phyloP scores from a whole-genome alignment of 306 rosid genomes.

The Quercus mongolica region DNA sequence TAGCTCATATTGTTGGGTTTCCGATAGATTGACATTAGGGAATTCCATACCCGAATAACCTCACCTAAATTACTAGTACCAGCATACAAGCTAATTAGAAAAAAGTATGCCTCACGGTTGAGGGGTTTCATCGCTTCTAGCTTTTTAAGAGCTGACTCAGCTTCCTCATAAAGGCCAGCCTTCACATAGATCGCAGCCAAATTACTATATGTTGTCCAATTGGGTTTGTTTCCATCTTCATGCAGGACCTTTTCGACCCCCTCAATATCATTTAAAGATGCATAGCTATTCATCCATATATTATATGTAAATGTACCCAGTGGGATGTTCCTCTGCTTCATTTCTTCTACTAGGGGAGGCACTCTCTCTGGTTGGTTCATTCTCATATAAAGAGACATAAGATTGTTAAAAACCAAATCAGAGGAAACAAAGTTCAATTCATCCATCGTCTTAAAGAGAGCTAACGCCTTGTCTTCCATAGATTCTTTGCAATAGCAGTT shows the following conservation, averaged over 20 bases:
- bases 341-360: slow-evolving; percentile 34
- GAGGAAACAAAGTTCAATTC: slow-evolving; percentile 37
- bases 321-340: slow-evolving; percentile 60
- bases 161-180: slow-evolving; percentile 53
- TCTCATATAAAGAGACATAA: slow-evolving; percentile 68
- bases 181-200: slow-evolving; percentile 71
- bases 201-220: slow-evolving; percentile 73
- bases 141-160: slow-evolving; percentile 53
- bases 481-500: slow-evolving; percentile 64
- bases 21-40: slow-evolving; percentile 42
- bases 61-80: slow-evolving; percentile 52
- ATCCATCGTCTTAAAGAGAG: slow-evolving; percentile 48
- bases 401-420: slow-evolving; percentile 45
- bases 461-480: slow-evolving; percentile 60
- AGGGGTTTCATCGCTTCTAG: slow-evolving; percentile 36
- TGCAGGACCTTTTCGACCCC: slow-evolving; percentile 44
- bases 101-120: slow-evolving; percentile 58
- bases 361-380: slow-evolving; percentile 57
- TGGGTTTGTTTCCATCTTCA: slow-evolving; percentile 21
- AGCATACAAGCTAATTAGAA: slow-evolving; percentile 62
- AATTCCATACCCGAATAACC: slow-evolving; percentile 65
- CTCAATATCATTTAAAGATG: slow-evolving; percentile 40
- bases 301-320: slow-evolving; percentile 35
- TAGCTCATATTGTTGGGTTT: slow-evolving; percentile 54
- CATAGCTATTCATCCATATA: slow-evolving; percentile 76